Evolutionary conservation across 1,284 basidiomycete species (phyloP).

Genomic region (Ganoderma multipileum): DNA sequence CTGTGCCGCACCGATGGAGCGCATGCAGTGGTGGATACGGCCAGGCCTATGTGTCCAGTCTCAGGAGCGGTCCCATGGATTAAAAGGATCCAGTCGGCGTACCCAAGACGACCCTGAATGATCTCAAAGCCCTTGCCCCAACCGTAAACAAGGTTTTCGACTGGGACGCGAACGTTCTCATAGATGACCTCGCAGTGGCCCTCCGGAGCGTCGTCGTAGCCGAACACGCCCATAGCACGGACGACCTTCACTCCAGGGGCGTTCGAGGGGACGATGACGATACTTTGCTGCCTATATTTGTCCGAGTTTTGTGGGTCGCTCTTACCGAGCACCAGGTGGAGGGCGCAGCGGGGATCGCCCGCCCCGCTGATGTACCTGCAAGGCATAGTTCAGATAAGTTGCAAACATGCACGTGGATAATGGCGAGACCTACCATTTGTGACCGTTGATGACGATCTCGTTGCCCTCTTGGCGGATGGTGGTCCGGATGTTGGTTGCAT

Average conservation of each 20-base stretch:
- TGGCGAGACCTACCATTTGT: slow-evolving; percentile 81
- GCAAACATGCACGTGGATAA: not conserved
- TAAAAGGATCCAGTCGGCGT: slow-evolving; percentile 34
- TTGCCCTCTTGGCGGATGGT: slow-evolving; percentile 87
- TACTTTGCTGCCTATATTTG: slow-evolving; percentile 86
- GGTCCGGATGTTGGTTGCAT: slow-evolving; percentile 95
- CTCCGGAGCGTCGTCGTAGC: slow-evolving; percentile 94
- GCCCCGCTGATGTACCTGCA: slow-evolving; percentile 96
- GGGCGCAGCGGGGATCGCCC: slow-evolving; percentile 88
- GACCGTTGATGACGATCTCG: slow-evolving; percentile 93
- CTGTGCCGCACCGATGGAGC: slow-evolving; percentile 90
- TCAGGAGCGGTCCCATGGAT: not conserved
- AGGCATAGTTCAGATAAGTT: slow-evolving; percentile 11
- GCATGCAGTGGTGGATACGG: slow-evolving; percentile 98
- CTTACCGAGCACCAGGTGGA: slow-evolving; percentile 96
- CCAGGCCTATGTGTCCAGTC: slow-evolving; percentile 70
- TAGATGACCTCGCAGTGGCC: slow-evolving; percentile 97
- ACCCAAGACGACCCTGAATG: slow-evolving; percentile 97
- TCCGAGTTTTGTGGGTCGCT: slow-evolving; percentile 80
- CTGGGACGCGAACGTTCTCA: slow-evolving; percentile 90
- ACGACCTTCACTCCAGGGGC: slow-evolving; percentile 89
- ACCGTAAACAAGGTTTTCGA: slow-evolving; percentile 85
- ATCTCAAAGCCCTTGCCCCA: slow-evolving; percentile 98
- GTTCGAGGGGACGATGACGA: slow-evolving; percentile 92
- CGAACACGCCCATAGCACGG: slow-evolving; percentile 92